Evolutionary conservation across 2,329 filamentous ascomycete genomes (phyloP), one percentile per base, ranked within the genome.

Genomic region (Sclerotinia sclerotiorum): DNA sequence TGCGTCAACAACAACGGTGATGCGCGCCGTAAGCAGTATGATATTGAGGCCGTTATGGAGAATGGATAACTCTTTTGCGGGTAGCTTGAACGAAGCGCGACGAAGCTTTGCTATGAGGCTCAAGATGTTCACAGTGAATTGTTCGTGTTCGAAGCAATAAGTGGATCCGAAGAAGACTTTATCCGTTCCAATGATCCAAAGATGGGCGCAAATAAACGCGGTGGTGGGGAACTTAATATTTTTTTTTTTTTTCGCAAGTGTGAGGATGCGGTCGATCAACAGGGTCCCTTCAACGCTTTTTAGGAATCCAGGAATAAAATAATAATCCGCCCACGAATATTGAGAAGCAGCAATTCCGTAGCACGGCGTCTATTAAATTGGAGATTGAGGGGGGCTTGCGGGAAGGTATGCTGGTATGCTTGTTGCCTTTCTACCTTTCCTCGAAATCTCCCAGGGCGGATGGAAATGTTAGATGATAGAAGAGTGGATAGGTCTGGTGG

Each of bases 91-190:
- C 42, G 65, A 67, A 54, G 65, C 65, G 56, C 65, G 48, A 62
- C 46, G 56, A 44, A 51, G 48, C n/a, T 49, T 19, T 42, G 56
- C 49, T 63, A 17, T 61, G 65, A 68, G 58, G 65, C 65, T 68
- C 65, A 46, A 46, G 65, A 68, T 68, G 57, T 64, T 68, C 55
- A 55, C 65, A 55, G n/a, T 32, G 44, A 63, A 68, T 46, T 68
- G 58, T 68, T 63, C 60, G 60, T 63, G 65, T 67, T 66, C 64
- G 65, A 68, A 63, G 65, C 51, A 68, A 64, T 61, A 67, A 68
- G 65, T 68, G 65, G 65, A 68, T 52, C 65, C 57, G 21, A 42
- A 52, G 57, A 54, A 49, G 65, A 68, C 65, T 68, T 68, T 68
- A 68, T 68, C 57, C 65, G 65, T 68, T 39, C 63, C 52, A 55